Percentiles rank a stretch among this genome's conserved stretches.
Conservation (phyloP, 768 basidiomycete species). For the Suillus luteus region DNA sequence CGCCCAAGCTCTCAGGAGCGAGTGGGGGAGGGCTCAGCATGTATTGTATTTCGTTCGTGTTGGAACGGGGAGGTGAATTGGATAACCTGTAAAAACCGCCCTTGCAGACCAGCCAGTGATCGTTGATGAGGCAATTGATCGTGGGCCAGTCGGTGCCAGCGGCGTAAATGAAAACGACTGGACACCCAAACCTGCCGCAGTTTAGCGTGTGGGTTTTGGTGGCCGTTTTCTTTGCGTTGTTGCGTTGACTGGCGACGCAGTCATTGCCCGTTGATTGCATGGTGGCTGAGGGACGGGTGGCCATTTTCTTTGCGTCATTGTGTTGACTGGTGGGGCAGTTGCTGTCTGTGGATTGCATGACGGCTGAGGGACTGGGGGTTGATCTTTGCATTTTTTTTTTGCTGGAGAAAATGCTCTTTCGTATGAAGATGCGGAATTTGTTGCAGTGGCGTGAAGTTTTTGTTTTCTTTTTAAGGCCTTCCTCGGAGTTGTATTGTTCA, state of each 20-base stretch:
- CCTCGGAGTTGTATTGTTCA: not conserved
- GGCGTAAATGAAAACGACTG: slow-evolving; percentile 27
- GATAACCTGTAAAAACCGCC: not conserved
- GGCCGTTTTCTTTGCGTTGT: not conserved
- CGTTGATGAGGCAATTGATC: not conserved
- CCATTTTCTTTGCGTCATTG: too few species aligned
- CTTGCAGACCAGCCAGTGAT: not conserved
- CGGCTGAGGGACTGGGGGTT: not conserved
- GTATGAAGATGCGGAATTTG: not conserved
- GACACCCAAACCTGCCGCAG: slow-evolving; percentile 20
- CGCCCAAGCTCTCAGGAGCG: not conserved
- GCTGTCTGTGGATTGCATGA: too few species aligned
- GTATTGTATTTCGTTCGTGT: not conserved
- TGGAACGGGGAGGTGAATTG: not conserved
- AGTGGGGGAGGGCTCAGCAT: not conserved
- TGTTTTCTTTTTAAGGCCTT: not conserved
- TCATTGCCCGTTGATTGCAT: not conserved
- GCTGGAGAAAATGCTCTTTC: not conserved
- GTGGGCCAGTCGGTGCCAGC: slow-evolving; percentile 12
- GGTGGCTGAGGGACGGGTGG: not conserved
- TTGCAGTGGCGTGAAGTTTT: not conserved
- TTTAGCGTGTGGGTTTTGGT: not conserved
- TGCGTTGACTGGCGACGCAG: not conserved
- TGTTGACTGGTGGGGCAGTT: too few species aligned
- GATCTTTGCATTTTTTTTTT: not conserved